Base-by-base conservation (phyloP, 2,329 filamentous ascomycete species). In the Cladosporium cucumerinum region DNA sequence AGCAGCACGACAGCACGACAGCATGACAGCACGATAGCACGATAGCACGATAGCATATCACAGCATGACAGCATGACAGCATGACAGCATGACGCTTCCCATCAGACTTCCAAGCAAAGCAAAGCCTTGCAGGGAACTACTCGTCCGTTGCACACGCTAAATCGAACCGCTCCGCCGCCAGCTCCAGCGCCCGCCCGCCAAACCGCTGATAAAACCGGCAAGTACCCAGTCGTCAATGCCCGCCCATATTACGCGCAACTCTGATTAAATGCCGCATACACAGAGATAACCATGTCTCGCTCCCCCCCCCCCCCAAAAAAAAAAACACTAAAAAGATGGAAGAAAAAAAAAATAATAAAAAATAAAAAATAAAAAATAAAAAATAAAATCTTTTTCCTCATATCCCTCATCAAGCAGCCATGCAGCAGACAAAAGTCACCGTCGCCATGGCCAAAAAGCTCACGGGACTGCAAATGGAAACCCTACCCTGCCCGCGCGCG, bases 401-500 rank as follows among this genome's bases (percentile, higher is more conserved):
- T 21, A 21, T 12, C 18, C n/a, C 39, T 46, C 39, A n/a, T 46
- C 8, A 8, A 5, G 5, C 36, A 39, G 23, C n/a, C n/a, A n/a
- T n/a, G n/a, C n/a, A 11, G 5, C n/a, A 46, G n/a, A n/a, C 39
- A 46, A 8, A 21, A 21, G 39, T 18, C 36, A 46, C n/a, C n/a
- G n/a, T 12, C 8, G 34, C 5, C 34, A 18, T 14, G 12, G 30
- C 12, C 48, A 26, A 25, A 25, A 26, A 25, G 21, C 46, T 49
- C 21, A 12, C 49, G 16, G 32, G 26, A 54, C 51, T 5, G 1
- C 8, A 34, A 34, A 34, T 12, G 3, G 4, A 4, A 10, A 14
- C 32, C 32, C 32, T 59, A 39, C 48, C 57, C 46, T 61, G 46
- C 59, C 59, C 28, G 28, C 59, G 28, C 59, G 28, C 59, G 58